A percentile compares a stretch with the other conserved stretches of the same genome.
Conservation (phyloP, 2,329 filamentous ascomycete species). For the Emergomyces pasteurianus region DNA sequence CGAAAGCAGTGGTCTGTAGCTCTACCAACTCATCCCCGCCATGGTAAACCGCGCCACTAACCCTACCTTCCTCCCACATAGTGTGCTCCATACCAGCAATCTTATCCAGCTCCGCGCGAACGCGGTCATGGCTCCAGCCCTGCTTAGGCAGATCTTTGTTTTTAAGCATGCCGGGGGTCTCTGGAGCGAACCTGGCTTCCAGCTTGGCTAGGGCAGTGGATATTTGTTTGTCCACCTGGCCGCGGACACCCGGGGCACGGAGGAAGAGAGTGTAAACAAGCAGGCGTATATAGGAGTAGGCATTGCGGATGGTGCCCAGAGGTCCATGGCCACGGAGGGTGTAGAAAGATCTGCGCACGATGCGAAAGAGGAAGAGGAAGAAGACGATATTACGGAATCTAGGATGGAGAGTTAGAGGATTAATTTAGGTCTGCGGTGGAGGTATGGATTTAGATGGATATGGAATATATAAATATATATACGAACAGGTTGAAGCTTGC, state of each 20-base stretch:
- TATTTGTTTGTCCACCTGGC: conserved; percentile 75
- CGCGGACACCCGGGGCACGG: conserved; percentile 71
- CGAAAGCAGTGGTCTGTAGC: conserved; percentile 85
- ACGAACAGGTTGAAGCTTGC: conserved; percentile 35
- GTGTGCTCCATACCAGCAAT: conserved; percentile 85
- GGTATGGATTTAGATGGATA: background rate
- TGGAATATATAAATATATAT: background rate
- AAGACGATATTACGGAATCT: conserved; percentile 82
- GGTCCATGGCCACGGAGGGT: conserved; percentile 82
- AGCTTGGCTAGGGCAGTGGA: conserved; percentile 67
- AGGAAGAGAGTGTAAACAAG: conserved; percentile 77
- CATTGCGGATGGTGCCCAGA: conserved; percentile 62
- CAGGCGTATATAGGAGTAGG: conserved; percentile 60
- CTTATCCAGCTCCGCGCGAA: conserved; percentile 66
- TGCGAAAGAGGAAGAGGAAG: conserved; percentile 73
- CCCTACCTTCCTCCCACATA: conserved; percentile 88
- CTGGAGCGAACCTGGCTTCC: conserved; percentile 69
- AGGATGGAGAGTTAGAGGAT: background rate
- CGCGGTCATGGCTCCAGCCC: conserved; percentile 67
- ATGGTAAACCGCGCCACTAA: conserved; percentile 93
- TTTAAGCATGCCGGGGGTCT: conserved; percentile 56
- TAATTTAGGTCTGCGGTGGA: background rate
- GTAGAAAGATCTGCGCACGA: conserved; percentile 67
- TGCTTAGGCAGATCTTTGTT: conserved; percentile 69
- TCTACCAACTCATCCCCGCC: conserved; percentile 71